Percentiles rank a stretch among this genome's conserved stretches.
Evolutionary conservation across 2,329 filamentous ascomycete species (phyloP).

Genomic region (Huntiella bhutanensis): DNA sequence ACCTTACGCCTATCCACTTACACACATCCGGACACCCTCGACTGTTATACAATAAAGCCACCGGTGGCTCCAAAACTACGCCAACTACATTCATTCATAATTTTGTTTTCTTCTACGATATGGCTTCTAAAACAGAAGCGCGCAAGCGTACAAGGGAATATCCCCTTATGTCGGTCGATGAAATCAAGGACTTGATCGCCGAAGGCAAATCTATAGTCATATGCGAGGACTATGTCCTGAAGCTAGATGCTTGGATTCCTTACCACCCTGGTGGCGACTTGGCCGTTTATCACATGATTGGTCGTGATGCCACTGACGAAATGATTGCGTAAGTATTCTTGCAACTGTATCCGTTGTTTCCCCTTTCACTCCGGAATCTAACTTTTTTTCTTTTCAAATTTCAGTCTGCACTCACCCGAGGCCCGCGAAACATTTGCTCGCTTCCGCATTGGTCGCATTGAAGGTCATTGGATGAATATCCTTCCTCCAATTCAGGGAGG

Average conservation of each 20-base stretch:
- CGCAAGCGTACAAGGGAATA: constrained; percentile 14
- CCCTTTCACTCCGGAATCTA: constrained; percentile 9
- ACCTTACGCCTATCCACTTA: too few relatives aligned
- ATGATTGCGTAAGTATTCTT: constrained; percentile 53
- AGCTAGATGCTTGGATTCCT: constrained; percentile 70
- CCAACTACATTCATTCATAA: not conserved
- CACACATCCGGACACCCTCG: too few relatives aligned
- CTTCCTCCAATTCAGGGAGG: constrained; percentile 83
- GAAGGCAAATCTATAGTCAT: constrained; percentile 66
- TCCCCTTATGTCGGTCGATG: constrained; percentile 21
- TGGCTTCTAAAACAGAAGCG: constrained; percentile 9
- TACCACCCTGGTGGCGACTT: constrained; percentile 89
- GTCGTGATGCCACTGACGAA: constrained; percentile 85
- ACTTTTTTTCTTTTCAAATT: constrained; percentile 2
- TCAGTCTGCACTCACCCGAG: constrained; percentile 63
- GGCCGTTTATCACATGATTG: constrained; percentile 82
- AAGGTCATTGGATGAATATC: constrained; percentile 75
- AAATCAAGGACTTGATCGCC: constrained; percentile 57
- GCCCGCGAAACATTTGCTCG: constrained; percentile 57
- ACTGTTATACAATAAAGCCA: too few relatives aligned
- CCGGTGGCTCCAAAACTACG: not conserved
- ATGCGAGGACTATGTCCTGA: constrained; percentile 61
- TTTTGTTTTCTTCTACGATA: not conserved
- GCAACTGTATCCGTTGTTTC: not conserved
- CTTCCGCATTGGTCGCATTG: constrained; percentile 67